Evolutionary conservation across 78 protist genomes (phyloP).

Genomic region (Guillardia theta): DNA sequence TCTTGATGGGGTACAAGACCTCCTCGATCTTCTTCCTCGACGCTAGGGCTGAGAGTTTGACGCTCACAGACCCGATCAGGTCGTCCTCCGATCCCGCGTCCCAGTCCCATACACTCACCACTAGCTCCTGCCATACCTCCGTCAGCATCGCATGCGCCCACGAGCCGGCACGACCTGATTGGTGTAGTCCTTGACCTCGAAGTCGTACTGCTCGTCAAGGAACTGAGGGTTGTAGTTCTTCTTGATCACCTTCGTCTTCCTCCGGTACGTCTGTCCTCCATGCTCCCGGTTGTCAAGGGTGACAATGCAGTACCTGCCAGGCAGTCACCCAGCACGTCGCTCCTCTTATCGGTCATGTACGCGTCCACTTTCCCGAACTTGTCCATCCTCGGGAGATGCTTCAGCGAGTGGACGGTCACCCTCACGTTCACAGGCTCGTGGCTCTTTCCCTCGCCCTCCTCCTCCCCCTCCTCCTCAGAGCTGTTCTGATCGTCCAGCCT

Average conservation of each 20-base stretch:
- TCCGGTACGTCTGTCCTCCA: background rate
- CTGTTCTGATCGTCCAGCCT: no score
- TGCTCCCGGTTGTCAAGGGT: background rate
- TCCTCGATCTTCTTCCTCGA: background rate
- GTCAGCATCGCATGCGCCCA: background rate
- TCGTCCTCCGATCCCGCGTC: background rate
- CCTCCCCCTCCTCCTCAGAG: no score
- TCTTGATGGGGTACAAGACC: background rate
- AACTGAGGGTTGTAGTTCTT: background rate
- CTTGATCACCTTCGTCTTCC: background rate
- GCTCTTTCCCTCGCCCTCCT: no score
- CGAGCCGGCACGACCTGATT: background rate
- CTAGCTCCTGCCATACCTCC: background rate
- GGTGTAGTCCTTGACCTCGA: background rate
- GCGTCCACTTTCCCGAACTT: background rate
- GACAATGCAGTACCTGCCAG: background rate
- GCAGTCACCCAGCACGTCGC: background rate
- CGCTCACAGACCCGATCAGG: background rate
- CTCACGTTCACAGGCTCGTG: no score
- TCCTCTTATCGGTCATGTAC: background rate
- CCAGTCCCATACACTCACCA: background rate
- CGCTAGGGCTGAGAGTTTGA: background rate
- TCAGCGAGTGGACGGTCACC: background rate
- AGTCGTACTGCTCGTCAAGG: background rate
- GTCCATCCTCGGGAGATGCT: constrained; percentile 9